A percentile compares a stretch with the other conserved stretches of the same genome.
phyloP scores from a whole-genome alignment of 495 filamentous ascomycete species.

The Penicillium coffeae region DNA sequence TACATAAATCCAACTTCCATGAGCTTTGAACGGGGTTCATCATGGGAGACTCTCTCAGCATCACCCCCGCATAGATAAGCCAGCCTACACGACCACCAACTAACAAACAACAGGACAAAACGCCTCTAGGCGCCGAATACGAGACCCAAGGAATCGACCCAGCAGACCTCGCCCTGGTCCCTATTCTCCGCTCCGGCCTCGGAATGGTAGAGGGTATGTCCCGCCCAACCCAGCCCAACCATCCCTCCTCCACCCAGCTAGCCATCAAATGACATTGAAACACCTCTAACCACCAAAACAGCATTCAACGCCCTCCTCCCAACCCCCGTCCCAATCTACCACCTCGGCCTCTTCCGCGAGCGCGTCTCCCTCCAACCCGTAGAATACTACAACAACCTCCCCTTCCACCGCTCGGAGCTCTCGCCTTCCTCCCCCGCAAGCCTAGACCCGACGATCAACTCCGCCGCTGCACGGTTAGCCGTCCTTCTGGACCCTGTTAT shows the following conservation, averaged over 20 bases:
- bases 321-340: conserved; percentile 75
- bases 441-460: conserved; percentile 26
- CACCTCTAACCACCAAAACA: too few species aligned
- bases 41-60: too few species aligned
- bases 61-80: too few species aligned
- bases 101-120: conserved; percentile 51
- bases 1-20: background rate
- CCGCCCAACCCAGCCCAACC: conserved; percentile 1
- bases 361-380: conserved; percentile 79
- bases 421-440: conserved; percentile 31
- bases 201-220: conserved; percentile 75
- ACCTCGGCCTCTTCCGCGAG: conserved; percentile 91
- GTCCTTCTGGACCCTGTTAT: conserved; percentile 90
- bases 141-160: conserved; percentile 58
- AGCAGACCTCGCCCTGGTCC: conserved; percentile 71
- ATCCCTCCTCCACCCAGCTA: conserved; percentile 2
- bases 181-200: conserved; percentile 84
- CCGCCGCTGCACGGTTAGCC: conserved; percentile 57
- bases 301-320: conserved; percentile 83
- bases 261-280: too few species aligned
- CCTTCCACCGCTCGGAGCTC: conserved; percentile 54
- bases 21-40: too few species aligned
- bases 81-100: too few species aligned
- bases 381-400: conserved; percentile 98
- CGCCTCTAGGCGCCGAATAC: conserved; percentile 71